Evolutionary conservation across 768 basidiomycete genomes (phyloP), one percentile per base, ranked within the genome.

Genomic region (Mycena crocata): DNA sequence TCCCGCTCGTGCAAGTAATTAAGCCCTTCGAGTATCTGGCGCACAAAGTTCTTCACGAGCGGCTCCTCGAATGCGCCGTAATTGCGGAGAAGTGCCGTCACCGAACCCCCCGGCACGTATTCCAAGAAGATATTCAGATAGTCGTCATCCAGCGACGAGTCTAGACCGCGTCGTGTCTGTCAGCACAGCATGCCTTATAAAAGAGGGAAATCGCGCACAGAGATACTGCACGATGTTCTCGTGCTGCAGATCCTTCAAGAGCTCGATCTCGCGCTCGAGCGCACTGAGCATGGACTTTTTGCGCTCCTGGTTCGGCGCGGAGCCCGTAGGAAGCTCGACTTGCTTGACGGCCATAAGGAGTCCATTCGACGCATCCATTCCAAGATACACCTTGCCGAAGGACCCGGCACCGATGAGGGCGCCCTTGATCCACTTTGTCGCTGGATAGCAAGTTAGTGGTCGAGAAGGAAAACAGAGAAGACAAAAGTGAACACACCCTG

Each of bases 201-300:
- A 49, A 40, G 8, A 10, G 24, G 19, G 44, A 44, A 49, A 69
- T 32, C 17, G 24, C 93, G 64, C 72, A 98, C 96, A 95, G 60
- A 97, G 91, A 73, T 99, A 99, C 81, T 98, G 97, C 26, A 99
- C 98, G 66, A 99, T 99, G 75, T 99, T 97, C 64, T 91, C 90
- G 75, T 98, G 96, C 69, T 97, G 93, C 55, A 98, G 82, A 62
- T 95, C 93, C 76, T 96, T 95, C 67, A 98, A 83, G 4, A 98
- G 84, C 80, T 94, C 95, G 67, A 98, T 98, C 79, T 99, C 98
- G 40, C 93, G 89, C 78, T 98, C 95, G 45, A 96, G 84, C 1
- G 94, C 94, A 60, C 87, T 93, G 15, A 95, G 87, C 96, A 98
- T 98, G 78, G 87, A 90, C 82, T 93, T 92, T 81, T 96, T 97